phyloP scores from a whole-genome alignment of 2,329 filamentous ascomycete species.

The Nigrospora osmanthi region DNA sequence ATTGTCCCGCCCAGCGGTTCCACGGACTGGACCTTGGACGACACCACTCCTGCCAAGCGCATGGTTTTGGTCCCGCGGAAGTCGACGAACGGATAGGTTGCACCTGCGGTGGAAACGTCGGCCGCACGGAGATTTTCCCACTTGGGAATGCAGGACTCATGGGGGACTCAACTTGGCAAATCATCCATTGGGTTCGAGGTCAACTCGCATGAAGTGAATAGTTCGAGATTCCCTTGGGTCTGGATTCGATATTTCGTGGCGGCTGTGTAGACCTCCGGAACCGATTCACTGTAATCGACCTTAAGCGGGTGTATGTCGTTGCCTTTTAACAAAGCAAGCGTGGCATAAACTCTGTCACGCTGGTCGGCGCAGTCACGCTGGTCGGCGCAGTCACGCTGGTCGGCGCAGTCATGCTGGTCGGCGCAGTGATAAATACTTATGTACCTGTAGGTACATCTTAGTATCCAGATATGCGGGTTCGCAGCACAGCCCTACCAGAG shows the following conservation, averaged over 20 bases:
- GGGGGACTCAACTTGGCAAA: background rate
- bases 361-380: background rate
- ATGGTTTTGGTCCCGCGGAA: background rate
- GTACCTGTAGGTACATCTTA: too few relatives aligned
- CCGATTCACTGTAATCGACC: background rate
- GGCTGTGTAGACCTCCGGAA: background rate
- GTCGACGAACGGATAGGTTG: background rate
- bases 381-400: too few relatives aligned
- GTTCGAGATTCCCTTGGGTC: background rate
- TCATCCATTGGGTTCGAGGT: background rate
- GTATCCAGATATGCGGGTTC: too few relatives aligned
- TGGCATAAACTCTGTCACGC: background rate
- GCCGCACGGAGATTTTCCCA: too few relatives aligned
- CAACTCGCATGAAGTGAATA: background rate
- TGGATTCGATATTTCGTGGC: background rate
- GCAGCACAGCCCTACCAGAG: too few relatives aligned
- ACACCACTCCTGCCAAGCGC: background rate
- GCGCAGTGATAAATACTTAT: too few relatives aligned
- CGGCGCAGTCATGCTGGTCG: too few relatives aligned
- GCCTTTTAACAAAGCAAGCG: background rate
- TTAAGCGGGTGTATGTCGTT: background rate
- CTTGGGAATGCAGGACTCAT: background rate
- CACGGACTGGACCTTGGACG: background rate
- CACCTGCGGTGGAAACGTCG: too few relatives aligned
- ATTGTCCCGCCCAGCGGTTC: background rate